Conservation (phyloP, 2,329 filamentous ascomycete species). For the Aspergillus terreus region DNA sequence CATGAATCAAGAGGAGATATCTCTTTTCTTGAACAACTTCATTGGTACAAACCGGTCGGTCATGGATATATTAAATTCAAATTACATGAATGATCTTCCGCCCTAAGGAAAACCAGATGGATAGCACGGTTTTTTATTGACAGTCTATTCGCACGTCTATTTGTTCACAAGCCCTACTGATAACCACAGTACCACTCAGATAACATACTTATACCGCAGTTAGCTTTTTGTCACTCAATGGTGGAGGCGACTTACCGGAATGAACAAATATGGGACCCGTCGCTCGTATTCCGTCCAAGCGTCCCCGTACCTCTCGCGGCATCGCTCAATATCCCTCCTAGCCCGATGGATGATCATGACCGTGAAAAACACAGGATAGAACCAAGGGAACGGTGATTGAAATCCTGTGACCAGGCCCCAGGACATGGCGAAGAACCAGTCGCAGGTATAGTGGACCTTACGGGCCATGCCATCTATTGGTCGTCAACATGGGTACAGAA, state of each 20-base stretch:
- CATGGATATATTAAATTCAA: conserved; percentile 22
- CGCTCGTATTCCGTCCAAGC: conserved; percentile 78
- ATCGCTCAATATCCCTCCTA: conserved; percentile 68
- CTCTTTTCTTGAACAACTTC: conserved; percentile 26
- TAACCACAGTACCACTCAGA: conserved; percentile 3
- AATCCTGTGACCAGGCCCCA: conserved; percentile 81
- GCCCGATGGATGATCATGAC: conserved; percentile 77
- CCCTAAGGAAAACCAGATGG: neutral
- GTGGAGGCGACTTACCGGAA: conserved; percentile 54
- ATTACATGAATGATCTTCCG: conserved; percentile 11
- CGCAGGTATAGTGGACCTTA: conserved; percentile 77
- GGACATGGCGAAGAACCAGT: conserved; percentile 69
- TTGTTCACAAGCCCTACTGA: no score
- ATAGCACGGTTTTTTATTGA: neutral
- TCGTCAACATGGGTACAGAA: neutral
- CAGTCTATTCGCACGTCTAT: neutral
- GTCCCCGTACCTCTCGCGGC: conserved; percentile 71
- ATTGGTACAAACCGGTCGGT: conserved; percentile 23
- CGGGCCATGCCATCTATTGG: conserved; percentile 61
- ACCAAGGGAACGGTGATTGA: conserved; percentile 78
- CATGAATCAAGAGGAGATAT: conserved; percentile 22
- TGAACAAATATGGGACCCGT: conserved; percentile 76
- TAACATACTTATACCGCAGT: conserved; percentile 11
- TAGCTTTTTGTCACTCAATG: neutral
- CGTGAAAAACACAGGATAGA: conserved; percentile 77